Percentiles rank a stretch among this genome's conserved stretches.
phyloP scores from a whole-genome alignment of 2,329 filamentous ascomycete species.

The Colletotrichum tropicicola region DNA sequence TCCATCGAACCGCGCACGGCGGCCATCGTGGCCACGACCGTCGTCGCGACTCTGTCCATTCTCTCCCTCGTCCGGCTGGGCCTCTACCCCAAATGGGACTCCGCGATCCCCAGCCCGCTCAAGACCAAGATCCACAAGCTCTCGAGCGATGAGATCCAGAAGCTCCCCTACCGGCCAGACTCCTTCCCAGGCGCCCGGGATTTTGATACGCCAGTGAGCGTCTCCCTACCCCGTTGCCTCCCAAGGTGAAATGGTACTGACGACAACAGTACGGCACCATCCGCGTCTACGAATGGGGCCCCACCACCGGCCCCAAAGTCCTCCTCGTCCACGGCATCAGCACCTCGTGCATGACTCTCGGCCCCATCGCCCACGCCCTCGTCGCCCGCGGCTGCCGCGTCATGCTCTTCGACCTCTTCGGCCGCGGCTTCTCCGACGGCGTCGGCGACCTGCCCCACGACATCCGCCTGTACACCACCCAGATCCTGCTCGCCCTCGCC shows the following conservation, averaged over 20 bases:
- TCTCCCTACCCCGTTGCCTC: background rate
- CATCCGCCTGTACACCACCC: constrained; percentile 75
- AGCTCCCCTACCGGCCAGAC: constrained; percentile 70
- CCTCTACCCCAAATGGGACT: constrained; percentile 50
- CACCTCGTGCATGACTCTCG: constrained; percentile 80
- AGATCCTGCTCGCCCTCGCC: constrained; percentile 75
- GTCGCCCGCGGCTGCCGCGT: constrained; percentile 78
- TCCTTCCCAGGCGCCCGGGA: constrained; percentile 78
- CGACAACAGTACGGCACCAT: constrained; percentile 71
- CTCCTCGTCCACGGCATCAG: constrained; percentile 86
- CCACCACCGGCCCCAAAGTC: constrained; percentile 76
- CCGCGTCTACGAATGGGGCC: constrained; percentile 85
- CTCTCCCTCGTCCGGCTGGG: constrained; percentile 43
- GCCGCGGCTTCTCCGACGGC: constrained; percentile 72
- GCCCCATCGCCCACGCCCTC: constrained; percentile 71
- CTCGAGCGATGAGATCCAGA: constrained; percentile 45
- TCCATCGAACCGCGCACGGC: constrained; percentile 36
- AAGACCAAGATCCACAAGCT: constrained; percentile 48
- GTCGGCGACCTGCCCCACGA: constrained; percentile 76
- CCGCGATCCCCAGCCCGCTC: constrained; percentile 54
- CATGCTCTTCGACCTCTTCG: constrained; percentile 81
- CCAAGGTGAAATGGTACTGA: background rate
- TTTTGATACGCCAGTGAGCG: constrained; percentile 69
- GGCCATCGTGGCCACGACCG: constrained; percentile 48
- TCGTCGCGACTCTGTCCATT: constrained; percentile 50